A percentile compares a stretch with the other conserved stretches of the same genome.
Evolutionary conservation across 2,329 filamentous ascomycete genomes (phyloP).

Genomic region (Penicillium sp.): DNA sequence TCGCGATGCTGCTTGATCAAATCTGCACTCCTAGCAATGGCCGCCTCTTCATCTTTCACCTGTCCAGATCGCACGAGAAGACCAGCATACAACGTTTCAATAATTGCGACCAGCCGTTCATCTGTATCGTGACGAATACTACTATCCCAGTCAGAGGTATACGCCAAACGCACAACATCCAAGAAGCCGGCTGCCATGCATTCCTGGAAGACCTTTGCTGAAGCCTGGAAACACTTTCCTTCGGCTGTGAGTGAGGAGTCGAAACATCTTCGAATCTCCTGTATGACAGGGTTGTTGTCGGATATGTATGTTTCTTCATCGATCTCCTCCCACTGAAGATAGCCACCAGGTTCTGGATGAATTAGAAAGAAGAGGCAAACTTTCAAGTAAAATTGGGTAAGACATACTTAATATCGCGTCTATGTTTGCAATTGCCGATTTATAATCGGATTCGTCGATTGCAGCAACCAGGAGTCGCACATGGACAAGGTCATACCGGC

Average conservation of each 20-base stretch:
- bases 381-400: neutral
- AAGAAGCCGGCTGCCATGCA: neutral
- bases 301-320: conserved; percentile 12
- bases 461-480: conserved; percentile 24
- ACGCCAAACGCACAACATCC: neutral
- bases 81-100: conserved; percentile 10
- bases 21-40: neutral
- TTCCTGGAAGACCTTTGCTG: conserved; percentile 9
- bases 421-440: neutral
- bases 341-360: conserved; percentile 15
- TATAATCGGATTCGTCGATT: conserved; percentile 14
- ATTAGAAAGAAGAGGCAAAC: neutral
- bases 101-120: conserved; percentile 5
- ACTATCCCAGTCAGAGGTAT: conserved; percentile 2
- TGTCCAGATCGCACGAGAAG: conserved; percentile 12
- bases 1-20: conserved; percentile 8
- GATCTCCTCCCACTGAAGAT: conserved; percentile 20
- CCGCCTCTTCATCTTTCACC: conserved; percentile 2
- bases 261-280: conserved; percentile 10
- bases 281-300: conserved; percentile 5
- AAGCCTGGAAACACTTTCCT: conserved; percentile 9
- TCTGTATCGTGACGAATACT: conserved; percentile 7
- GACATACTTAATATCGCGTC: neutral
- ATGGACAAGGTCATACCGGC: conserved; percentile 29
- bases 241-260: conserved; percentile 3